Percentiles rank a stretch among this genome's conserved stretches.
Conservation (phyloP, 2,329 filamentous ascomycete species). For the Cadophora sp. region DNA sequence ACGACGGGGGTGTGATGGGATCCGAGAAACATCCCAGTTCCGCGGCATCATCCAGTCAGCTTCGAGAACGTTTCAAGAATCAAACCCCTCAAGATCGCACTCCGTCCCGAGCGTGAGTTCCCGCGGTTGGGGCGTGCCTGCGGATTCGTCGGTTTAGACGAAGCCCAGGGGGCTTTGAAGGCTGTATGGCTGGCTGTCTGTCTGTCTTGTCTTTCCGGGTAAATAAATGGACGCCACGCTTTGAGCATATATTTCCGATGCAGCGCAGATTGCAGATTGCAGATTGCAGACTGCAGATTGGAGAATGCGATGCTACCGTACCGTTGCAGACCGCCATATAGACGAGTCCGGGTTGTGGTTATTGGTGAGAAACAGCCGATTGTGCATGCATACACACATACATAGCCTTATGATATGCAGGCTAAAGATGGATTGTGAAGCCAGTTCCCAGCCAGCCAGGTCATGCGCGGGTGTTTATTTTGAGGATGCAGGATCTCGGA, state of each 20-base stretch:
- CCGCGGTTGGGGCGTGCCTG: not conserved
- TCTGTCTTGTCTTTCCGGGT: no score
- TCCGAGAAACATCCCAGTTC: not conserved
- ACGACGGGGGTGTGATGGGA: not conserved
- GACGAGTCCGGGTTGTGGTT: not conserved
- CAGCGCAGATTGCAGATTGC: not conserved
- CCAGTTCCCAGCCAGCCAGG: not conserved
- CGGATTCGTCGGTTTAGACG: not conserved
- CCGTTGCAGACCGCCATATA: constrained; percentile 6
- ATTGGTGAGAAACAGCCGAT: not conserved
- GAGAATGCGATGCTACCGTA: not conserved
- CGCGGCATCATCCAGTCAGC: constrained; percentile 3
- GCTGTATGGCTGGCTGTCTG: not conserved
- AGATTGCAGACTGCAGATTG: not conserved
- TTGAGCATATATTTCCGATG: constrained; percentile 7
- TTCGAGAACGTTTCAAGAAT: constrained; percentile 17
- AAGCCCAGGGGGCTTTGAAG: not conserved
- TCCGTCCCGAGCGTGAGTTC: not conserved
- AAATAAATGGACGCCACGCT: not conserved
- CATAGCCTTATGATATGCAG: constrained; percentile 1
- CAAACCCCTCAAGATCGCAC: not conserved
- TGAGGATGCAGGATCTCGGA: not conserved
- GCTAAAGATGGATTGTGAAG: not conserved
- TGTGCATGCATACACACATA: not conserved
- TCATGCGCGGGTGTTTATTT: not conserved